Evolutionary conservation across 1,139 yeast species (phyloP).

Genomic region (Candida glucosophila): DNA sequence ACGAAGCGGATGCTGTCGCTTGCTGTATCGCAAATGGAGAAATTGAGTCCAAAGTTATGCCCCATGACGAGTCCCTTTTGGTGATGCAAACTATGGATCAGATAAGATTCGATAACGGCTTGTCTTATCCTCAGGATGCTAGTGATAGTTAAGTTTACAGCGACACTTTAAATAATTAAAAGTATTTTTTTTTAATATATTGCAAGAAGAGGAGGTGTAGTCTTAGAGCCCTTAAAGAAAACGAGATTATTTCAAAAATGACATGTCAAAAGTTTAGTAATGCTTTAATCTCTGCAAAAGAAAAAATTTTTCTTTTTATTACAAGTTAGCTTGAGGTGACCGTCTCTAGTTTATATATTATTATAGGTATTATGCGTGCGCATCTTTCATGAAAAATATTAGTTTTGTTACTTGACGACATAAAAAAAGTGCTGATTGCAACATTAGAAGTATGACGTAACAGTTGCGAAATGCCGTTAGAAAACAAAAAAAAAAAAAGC

Average conservation of each 20-base stretch:
- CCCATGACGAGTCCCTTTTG: slow-evolving; percentile 35
- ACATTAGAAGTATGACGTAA: no score
- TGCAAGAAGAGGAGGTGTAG: neutral
- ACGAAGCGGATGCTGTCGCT: slow-evolving; percentile 47
- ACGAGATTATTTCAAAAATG: neutral
- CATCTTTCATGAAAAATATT: no score
- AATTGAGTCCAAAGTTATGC: slow-evolving; percentile 24
- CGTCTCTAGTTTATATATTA: no score
- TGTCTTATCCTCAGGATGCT: slow-evolving; percentile 32
- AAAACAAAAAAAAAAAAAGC: no score
- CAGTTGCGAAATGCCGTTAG: no score
- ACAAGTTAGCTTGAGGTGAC: neutral
- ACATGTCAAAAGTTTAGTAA: neutral
- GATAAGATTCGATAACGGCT: slow-evolving; percentile 30
- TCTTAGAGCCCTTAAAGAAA: neutral
- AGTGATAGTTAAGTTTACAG: neutral
- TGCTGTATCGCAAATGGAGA: slow-evolving; percentile 28
- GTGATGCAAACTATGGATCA: slow-evolving; percentile 38
- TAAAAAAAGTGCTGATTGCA: no score
- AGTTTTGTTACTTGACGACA: no score
- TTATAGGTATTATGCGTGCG: no score
- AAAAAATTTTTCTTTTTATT: neutral
- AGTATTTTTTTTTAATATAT: neutral
- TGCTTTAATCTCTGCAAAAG: neutral
- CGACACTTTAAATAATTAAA: neutral